Base-by-base conservation (phyloP, 2,329 filamentous ascomycete genomes). In the Neonectria ditissima region DNA sequence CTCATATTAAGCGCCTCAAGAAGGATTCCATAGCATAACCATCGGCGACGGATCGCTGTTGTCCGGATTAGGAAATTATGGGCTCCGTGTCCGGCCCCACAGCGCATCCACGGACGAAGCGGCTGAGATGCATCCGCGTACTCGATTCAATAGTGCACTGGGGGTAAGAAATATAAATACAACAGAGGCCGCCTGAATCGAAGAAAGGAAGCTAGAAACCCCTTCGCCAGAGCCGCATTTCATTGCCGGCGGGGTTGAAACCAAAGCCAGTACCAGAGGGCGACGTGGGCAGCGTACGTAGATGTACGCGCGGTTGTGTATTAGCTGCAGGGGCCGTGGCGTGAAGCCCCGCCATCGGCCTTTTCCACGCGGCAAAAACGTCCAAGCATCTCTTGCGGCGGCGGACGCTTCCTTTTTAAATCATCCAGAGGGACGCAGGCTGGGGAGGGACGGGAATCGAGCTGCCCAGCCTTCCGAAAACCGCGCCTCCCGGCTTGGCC, bases 401-500 rank as follows among this genome's bases (percentile, higher is more conserved):
- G n/a, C 37, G 16, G n/a, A 37, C 34, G 14, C 34, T 37, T 41
- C 39, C 50, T 45, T 18, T 16, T 30, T 28, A 48, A 48, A 20
- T n/a, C 16, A 54, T 30, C n/a, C 20, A 30, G n/a, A n/a, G n/a
- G n/a, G n/a, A n/a, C n/a, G n/a, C n/a, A n/a, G n/a, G 43, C 41
- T 34, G 24, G n/a, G 37, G 39, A 55, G 39, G 39, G 45, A 44
- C 32, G 48, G 16, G 18, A 10, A 32, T 37, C 44, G 34, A 7
- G 14, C 4, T n/a, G 34, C 34, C 24, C 20, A 44, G 26, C 39
- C 10, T 22, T 34, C 16, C n/a, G n/a, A 20, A 26, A 43, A 24
- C 41, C 50, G 56, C 34, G 63, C 37, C 32, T 69, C 59, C 69
- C 67, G 67, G 63, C 67, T 72, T 70, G 69, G 69, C 69, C 48